phyloP scores from a whole-genome alignment of 2,329 filamentous ascomycete species.

The Cercospora sp. region DNA sequence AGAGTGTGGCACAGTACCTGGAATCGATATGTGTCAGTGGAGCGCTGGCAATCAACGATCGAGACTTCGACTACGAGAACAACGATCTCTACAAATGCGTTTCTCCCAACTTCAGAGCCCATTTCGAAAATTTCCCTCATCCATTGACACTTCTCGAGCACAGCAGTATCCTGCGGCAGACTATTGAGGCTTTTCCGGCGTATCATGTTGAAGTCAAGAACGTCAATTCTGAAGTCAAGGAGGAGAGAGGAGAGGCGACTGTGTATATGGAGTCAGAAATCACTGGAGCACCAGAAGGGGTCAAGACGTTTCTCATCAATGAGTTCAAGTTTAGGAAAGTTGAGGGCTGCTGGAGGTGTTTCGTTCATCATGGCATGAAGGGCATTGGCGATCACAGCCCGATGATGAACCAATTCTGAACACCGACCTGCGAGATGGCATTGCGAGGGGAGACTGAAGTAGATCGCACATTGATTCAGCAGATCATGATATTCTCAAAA shows the following conservation, averaged over 20 bases:
- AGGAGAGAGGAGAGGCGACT: constrained; percentile 12
- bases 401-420: constrained; percentile 5
- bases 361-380: constrained; percentile 20
- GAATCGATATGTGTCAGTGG: constrained; percentile 17
- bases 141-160: constrained; percentile 16
- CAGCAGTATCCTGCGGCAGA: constrained; percentile 12
- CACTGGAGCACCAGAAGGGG: constrained; percentile 13
- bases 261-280: constrained; percentile 19
- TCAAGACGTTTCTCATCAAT: constrained; percentile 17
- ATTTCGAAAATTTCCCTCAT: constrained; percentile 20
- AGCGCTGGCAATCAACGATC: constrained; percentile 13
- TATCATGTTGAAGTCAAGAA: constrained; percentile 15
- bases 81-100: constrained; percentile 17
- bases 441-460: not conserved
- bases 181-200: constrained; percentile 9
- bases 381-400: constrained; percentile 15
- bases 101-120: constrained; percentile 15
- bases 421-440: not conserved
- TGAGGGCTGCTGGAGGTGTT: constrained; percentile 15
- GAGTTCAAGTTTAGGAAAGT: constrained; percentile 18
- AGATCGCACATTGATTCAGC: not conserved
- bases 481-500: no score
- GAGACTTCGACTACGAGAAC: constrained; percentile 15
- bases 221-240: constrained; percentile 15
- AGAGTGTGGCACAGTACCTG: constrained; percentile 13